Percentiles rank a stretch among this genome's conserved stretches.
Conservation (phyloP, 139 green algal genomes). For the Spirogloea muscicola region DNA sequence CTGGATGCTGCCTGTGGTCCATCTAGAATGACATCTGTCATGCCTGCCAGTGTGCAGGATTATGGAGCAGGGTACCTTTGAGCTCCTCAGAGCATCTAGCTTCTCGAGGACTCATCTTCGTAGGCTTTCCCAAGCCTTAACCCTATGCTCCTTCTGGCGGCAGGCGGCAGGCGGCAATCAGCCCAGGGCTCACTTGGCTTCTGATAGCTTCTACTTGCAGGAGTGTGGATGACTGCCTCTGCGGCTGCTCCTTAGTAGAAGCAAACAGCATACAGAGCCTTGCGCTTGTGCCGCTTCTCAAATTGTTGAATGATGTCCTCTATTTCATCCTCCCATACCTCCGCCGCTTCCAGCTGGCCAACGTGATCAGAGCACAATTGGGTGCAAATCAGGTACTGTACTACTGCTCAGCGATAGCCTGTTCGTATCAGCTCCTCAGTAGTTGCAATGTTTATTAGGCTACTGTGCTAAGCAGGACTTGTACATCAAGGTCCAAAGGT, state of each 20-base stretch:
- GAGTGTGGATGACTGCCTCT: too few species aligned
- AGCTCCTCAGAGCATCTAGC: too few species aligned
- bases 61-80: too few species aligned
- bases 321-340: neutral
- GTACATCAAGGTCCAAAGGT: neutral
- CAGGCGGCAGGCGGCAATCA: too few species aligned
- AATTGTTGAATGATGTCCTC: neutral
- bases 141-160: too few species aligned
- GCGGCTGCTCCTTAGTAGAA: conserved; percentile 6
- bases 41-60: too few species aligned
- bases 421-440: neutral
- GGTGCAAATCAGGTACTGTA: neutral
- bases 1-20: too few species aligned
- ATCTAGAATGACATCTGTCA: too few species aligned
- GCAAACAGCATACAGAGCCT: neutral
- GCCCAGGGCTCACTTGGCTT: too few species aligned
- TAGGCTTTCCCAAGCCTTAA: too few species aligned
- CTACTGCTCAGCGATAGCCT: neutral
- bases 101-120: too few species aligned
- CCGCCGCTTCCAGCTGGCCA: neutral
- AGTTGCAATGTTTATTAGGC: neutral
- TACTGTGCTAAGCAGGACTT: neutral
- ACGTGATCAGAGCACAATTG: neutral
- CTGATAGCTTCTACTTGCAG: too few species aligned
- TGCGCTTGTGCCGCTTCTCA: conserved; percentile 4